Percentiles rank a stretch among this genome's conserved stretches.
These are phyloP conservation scores for Serendipita vermifera DNA, from an alignment of 768 basidiomycete genomes.

Conservation along the genomic window DNA sequence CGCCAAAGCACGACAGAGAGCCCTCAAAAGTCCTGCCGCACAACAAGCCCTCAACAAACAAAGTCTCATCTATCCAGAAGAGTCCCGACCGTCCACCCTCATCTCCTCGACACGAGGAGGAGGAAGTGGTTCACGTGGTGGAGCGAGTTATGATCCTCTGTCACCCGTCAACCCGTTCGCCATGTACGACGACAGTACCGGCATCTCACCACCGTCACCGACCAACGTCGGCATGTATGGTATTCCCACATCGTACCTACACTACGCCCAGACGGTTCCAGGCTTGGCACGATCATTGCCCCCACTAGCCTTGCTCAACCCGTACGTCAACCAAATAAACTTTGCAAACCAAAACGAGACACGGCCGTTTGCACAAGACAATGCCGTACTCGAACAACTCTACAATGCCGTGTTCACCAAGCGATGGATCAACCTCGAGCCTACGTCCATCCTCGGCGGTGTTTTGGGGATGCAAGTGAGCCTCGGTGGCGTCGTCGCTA, in stretches of 20 bases:
- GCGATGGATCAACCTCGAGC: background rate
- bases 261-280: constrained; percentile 3
- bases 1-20: background rate
- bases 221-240: no score
- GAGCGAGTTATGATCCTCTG: background rate
- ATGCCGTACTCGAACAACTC: constrained; percentile 4
- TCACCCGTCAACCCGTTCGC: background rate
- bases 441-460: background rate
- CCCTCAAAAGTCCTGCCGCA: constrained; percentile 2
- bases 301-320: background rate
- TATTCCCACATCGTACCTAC: constrained; percentile 3
- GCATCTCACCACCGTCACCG: no score
- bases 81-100: background rate
- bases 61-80: background rate
- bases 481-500: background rate
- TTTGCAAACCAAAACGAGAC: background rate
- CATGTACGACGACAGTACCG: no score
- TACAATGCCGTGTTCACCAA: background rate
- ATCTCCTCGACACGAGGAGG: background rate
- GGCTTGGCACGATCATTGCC: background rate
- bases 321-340: background rate
- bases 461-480: background rate
- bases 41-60: background rate
- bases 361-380: background rate
- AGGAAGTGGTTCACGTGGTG: background rate